Evolutionary conservation across 1,284 basidiomycete genomes (phyloP), one percentile per base, ranked within the genome.

Genomic region (Fomitopsis palustris): DNA sequence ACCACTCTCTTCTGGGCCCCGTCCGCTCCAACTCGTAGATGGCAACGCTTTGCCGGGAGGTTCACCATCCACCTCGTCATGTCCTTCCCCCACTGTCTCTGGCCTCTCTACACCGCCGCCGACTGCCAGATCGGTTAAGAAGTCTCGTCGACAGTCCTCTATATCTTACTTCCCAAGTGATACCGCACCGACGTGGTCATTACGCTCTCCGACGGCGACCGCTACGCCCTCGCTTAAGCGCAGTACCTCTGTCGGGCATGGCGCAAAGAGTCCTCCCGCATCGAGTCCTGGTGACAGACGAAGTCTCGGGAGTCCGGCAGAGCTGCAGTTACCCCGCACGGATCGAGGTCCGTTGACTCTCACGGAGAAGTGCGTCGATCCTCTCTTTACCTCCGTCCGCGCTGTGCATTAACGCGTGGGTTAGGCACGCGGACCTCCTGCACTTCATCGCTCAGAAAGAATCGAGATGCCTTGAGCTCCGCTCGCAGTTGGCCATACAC

Each of bases 371-470:
- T 42, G n/a, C 41, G 74, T 72, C 33, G 49, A 54, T 29, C 42
- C 29, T 52, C 37, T 29, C 23, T 12, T 56, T 49, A 33, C 31
- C 31, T 33, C 31, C 31, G 31, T 16, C 41, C 19, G 6, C 27
- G 16, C 53, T 25, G 6, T n/a, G n/a, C n/a, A 19, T 42, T 23
- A 41, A 35, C 23, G 9, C n/a, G 14, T 19, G 33, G n/a, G 55
- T 33, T 53, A 92, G 90, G 67, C 88, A 93, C 66, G 83, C 86
- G 17, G 90, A 92, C 61, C 75, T 92, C 4, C 74, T 92, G 19
- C 86, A 82, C 31, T 88, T 87, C 64, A 92, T 93, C 57, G 90
- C 90, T 0, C 89, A 92, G 73, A 92, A 92, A 64, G 90, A 93
- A 69, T 83, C 88, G 0, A 88, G 85, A 71, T 92, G 89, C 64